phyloP scores from a whole-genome alignment of 2,329 filamentous ascomycete genomes.

The Herpotrichia juniperi region DNA sequence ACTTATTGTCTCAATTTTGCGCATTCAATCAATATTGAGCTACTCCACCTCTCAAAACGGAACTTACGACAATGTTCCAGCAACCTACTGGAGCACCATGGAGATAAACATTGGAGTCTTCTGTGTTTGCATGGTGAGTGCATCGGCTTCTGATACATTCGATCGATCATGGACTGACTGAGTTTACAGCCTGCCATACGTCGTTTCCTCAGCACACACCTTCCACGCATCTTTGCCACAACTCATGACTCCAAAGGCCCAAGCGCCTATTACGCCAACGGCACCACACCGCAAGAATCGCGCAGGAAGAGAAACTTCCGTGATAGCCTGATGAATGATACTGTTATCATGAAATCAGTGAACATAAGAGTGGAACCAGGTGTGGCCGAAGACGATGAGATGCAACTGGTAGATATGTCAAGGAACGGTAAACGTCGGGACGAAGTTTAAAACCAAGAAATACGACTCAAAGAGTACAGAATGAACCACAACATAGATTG shows the following conservation, averaged over 20 bases:
- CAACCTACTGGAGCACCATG: constrained; percentile 18
- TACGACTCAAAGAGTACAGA: too few relatives aligned
- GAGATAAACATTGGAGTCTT: constrained; percentile 22
- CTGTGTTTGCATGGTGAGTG: constrained; percentile 19
- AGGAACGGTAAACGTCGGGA: too few relatives aligned
- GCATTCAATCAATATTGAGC: constrained; percentile 46
- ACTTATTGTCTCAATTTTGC: constrained; percentile 46
- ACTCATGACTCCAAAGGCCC: neutral
- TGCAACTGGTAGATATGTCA: too few relatives aligned
- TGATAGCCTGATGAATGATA: neutral
- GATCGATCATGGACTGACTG: constrained; percentile 16
- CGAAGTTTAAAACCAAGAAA: too few relatives aligned
- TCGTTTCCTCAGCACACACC: neutral
- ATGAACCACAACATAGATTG: too few relatives aligned
- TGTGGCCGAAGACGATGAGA: too few relatives aligned
- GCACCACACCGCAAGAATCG: neutral
- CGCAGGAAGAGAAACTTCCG: neutral
- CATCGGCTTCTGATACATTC: neutral
- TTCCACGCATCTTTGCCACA: neutral
- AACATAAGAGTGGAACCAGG: neutral
- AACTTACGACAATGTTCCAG: constrained; percentile 35
- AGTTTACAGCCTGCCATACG: constrained; percentile 13
- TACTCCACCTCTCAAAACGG: constrained; percentile 48
- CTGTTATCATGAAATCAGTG: neutral
- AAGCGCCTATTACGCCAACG: constrained; percentile 9